Base-by-base conservation (phyloP, 306 rosid genomes). In the Fragaria nilgerrensis region DNA sequence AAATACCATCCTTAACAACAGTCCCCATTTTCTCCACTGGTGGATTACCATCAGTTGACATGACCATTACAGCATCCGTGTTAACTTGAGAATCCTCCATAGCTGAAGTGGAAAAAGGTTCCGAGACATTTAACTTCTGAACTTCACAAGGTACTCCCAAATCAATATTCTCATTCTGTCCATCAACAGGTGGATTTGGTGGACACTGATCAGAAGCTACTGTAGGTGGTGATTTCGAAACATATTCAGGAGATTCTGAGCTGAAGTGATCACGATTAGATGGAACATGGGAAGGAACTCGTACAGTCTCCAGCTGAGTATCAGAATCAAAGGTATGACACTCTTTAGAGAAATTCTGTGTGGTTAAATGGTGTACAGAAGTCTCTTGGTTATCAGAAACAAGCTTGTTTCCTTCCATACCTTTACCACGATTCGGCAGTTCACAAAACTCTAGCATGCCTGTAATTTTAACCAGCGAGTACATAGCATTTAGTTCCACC, bases 211-310 rank as follows among this genome's bases (percentile, higher is more conserved):
- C 59, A 39, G 55, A 59, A 36, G 22, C 48, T 3, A 3, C 11
- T 43, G 4, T 17, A 52, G 78, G 32, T n/a, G 84, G 68, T 14
- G 65, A 81, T 29, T 61, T 76, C 73, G 80, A 14, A 15, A 29
- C 34, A 44, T 41, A 53, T 61, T 67, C 78, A 43, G 72, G 43
- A 77, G 83, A 69, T 9, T 56, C 29, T 69, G 80, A 70, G 55
- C 63, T 78, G 67, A 70, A 76, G 66, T 50, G 59, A 32, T 48
- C 67, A 72, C 70, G 67, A 45, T 70, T 70, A 73, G 76, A 83
- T 81, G 78, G 52, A 75, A 77, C 75, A 48, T 70, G 25, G 27
- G 85, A 69, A 72, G 81, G 66, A 79, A 73, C 81, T n/a, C 59
- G 80, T 67, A 77, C 76, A 58, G 34, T 44, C 20, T 72, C 27